Percentiles rank a stretch among this genome's conserved stretches.
These are phyloP conservation scores for Mercurialis annua DNA, from an alignment of 345 rosid species.

Conservation along the genomic window DNA sequence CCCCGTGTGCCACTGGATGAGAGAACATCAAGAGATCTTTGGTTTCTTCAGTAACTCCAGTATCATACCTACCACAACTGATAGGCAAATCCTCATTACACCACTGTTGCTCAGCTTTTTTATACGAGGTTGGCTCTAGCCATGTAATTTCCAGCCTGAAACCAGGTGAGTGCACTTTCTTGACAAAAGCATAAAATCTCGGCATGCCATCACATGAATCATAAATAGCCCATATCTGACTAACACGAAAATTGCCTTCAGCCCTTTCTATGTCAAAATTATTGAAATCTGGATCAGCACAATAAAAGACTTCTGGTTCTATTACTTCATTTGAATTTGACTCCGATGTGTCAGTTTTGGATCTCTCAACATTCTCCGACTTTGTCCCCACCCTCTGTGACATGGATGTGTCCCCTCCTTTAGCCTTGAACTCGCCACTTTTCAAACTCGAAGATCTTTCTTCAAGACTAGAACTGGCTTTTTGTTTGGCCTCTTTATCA, in stretches of 20 bases:
- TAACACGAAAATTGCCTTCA: conserved; percentile 50
- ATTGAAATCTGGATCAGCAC: conserved; percentile 71
- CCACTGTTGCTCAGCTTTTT: conserved; percentile 37
- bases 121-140: conserved; percentile 58
- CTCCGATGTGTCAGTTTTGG: conserved; percentile 16
- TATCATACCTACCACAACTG: conserved; percentile 58
- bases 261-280: conserved; percentile 52
- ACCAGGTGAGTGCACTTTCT: conserved; percentile 47
- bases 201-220: conserved; percentile 80
- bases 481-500: conserved; percentile 22
- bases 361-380: conserved; percentile 18
- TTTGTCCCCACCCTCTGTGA: neutral
- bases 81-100: conserved; percentile 44
- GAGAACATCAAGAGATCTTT: conserved; percentile 62
- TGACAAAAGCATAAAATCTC: conserved; percentile 60
- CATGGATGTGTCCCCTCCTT: conserved; percentile 25
- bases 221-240: conserved; percentile 85
- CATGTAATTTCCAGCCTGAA: conserved; percentile 69
- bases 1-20: conserved; percentile 35
- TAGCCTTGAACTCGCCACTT: conserved; percentile 19
- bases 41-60: conserved; percentile 36
- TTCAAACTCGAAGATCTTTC: conserved; percentile 25
- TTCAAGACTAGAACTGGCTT: conserved; percentile 26
- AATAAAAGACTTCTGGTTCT: conserved; percentile 15
- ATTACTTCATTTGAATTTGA: conserved; percentile 2